Evolutionary conservation across 2,329 filamentous ascomycete species (phyloP), one percentile per base, ranked within the genome.

Genomic region (Monosporascus sp.): DNA sequence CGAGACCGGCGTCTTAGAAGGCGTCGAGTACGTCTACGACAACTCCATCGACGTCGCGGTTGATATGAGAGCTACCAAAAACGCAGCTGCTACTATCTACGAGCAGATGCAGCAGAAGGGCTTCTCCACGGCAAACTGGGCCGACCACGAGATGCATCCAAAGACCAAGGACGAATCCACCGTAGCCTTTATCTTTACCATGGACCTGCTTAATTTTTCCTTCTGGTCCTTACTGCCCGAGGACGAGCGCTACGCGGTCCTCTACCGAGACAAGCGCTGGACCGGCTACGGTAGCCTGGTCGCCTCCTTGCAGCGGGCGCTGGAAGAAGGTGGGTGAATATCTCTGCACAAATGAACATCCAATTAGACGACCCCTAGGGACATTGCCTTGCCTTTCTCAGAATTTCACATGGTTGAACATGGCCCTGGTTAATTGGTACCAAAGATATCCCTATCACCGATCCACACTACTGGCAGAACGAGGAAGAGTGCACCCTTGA

Each of bases 271-370:
- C 27, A 86, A 83, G 70, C 83, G 73, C 53, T 97, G 91, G 90
- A 97, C 91, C 0, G 94, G 94, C 3, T 99, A 99, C 71, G 96
- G 89, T 86, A 96, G 91, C 68, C 74, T 99, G 52, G 90, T 97
- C 20, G 94, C 94, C 24, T 83, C 88, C 22, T 70, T 99, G 63
- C 89, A 92, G 70, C 79, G 94, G 63, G 95, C 91, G 2, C 73
- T 97, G 43, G 91, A 97, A 50, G 92, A 97, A 77, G 88, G 88
- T 87, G 66, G 68, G 70, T 67, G 9, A 11, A 54, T 24, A 24
- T 22, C 48, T 43, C 35, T 6, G 49, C 31, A 31, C 17, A 39
- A 37, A 48, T 39, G 45, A 50, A 38, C 17, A 39, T 43, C 17
- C 39, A 43, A 18, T 15, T 20, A 20, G 9, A 20, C 8, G 4